Base-by-base conservation (phyloP, 257 asterid genomes). In the Scutellaria minor region DNA sequence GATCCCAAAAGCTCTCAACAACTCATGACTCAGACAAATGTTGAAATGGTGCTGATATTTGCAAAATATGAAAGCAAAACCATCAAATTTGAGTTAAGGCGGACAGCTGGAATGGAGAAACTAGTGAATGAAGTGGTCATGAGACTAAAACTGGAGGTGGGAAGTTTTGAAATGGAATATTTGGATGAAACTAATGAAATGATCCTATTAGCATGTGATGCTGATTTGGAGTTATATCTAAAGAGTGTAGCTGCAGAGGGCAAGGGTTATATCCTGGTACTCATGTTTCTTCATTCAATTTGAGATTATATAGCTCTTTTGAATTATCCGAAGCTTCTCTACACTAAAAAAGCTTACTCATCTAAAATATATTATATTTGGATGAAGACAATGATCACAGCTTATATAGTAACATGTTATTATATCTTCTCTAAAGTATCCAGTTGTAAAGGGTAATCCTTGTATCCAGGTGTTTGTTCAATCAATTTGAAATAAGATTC, bases 161-260 rank as follows among this genome's bases (percentile, higher is more conserved):
- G 18, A 27, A 57, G 63, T 57, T 57, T 57, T 24, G 37, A 57
- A 27, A 3, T 57, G 63, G 13, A 57, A 57, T 57, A 57, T 57
- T 1, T 24, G 42, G 63, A 57, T 57, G 63, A 55, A 22, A n/a
- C 7, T 7, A 18, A 55, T 55, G 40, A 22, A 0, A n/a, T 10
- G 63, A 57, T 57, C 9, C 8, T 27, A 10, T 27, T 57, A 24
- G 15, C 63, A 0, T 24, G 63, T 57, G 63, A 57, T 27, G 63
- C 10, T 27, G 63, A 57, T 57, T 3, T 57, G 63, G 42, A 57
- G 63, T 41, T 9, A 7, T 24, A 3, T 27, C 15, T 57, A n/a
- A 5, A 4, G 63, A 57, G 5, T 6, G 8, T 7, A 4, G 4
- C 6, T 18, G 63, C 63, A 27, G 5, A 5, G 42, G 42, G 37